phyloP scores from a whole-genome alignment of 495 filamentous ascomycete species.

The Penicillium diatomitis region DNA sequence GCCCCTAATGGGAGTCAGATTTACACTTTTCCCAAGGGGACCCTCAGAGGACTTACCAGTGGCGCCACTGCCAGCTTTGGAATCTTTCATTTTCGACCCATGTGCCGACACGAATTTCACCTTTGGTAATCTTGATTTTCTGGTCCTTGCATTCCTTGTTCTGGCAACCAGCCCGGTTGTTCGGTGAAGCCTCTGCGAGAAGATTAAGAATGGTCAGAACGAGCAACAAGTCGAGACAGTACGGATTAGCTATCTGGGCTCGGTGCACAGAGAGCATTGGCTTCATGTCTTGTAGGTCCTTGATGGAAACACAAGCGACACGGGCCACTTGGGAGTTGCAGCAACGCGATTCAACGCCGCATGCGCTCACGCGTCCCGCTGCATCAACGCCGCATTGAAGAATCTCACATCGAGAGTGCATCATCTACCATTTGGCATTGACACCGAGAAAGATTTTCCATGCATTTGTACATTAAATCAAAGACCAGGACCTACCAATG shows the following conservation, averaged over 20 bases:
- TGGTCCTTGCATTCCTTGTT: constrained; percentile 56
- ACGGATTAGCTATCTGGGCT: too few relatives aligned
- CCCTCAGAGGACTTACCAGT: constrained; percentile 53
- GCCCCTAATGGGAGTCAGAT: constrained; percentile 48
- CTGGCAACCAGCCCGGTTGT: constrained; percentile 57
- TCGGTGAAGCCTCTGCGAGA: constrained; percentile 48
- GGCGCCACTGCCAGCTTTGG: constrained; percentile 57
- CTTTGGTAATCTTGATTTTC: constrained; percentile 64
- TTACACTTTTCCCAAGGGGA: background rate
- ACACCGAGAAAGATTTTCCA: too few relatives aligned
- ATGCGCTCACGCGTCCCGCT: background rate
- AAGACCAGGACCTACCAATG: constrained; percentile 8
- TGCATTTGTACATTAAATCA: background rate
- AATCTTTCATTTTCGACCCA: constrained; percentile 47
- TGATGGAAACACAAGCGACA: background rate
- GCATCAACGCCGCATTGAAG: too few relatives aligned
- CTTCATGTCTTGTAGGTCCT: background rate
- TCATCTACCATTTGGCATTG: too few relatives aligned
- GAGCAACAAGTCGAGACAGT: too few relatives aligned
- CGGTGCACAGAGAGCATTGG: too few relatives aligned
- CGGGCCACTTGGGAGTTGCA: constrained; percentile 1
- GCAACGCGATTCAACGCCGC: background rate
- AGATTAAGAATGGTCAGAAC: constrained; percentile 6
- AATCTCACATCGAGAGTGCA: too few relatives aligned
- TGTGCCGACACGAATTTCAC: constrained; percentile 59